Evolutionary conservation across 2,329 filamentous ascomycete genomes (phyloP), one percentile per base, ranked within the genome.

Genomic region (Colletotrichum falcatum): DNA sequence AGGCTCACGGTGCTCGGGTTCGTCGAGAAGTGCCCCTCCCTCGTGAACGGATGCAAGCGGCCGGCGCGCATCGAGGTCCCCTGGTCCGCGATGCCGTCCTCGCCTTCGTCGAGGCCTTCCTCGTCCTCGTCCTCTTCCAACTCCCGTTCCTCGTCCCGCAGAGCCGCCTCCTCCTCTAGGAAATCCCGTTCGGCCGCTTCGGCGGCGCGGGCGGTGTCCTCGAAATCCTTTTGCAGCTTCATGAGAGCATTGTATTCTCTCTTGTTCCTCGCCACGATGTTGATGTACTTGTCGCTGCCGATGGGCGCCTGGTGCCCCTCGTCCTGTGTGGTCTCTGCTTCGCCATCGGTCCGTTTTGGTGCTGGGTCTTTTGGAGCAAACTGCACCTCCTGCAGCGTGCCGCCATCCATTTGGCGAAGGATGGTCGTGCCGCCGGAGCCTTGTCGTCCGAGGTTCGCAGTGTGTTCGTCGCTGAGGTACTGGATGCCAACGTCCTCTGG

Each of bases 1-100:
- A 97, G 82, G n/a, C 88, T 85, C 18, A 98, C 80, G 11, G 95
- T 97, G 49, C 87, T 87, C 1, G 95, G 93, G 28, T 84, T 86
- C 1, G 93, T 94, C 59, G 89, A 87, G 78, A 92, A 97, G 72
- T 91, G 90, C n/a, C 93, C 94, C 51, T 90, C 85, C 2, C 86
- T 79, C 0, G 94, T 97, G 68, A 94, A 85, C 3, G 91, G 90
- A 79, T 98, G 96, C 26, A 91, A 85, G 23, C 93, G 89, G 9
- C 83, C 81, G 30, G 83, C 78, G 5, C 78, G 66, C 7, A 64
- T 64, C 14, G 67, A 53, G 23, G 37, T 59, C n/a, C 65, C 54
- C n/a, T 70, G 48, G 48, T 63, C 65, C 20, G 58, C 55, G 14
- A 74, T 71, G 1, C 65, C 72, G n/a, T 72, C 70, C n/a, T 68